A percentile compares a stretch with the other conserved stretches of the same genome.
phyloP scores from a whole-genome alignment of 225 moss, liverwort and hornwort genomes.

The Pleurozium schreberi region DNA sequence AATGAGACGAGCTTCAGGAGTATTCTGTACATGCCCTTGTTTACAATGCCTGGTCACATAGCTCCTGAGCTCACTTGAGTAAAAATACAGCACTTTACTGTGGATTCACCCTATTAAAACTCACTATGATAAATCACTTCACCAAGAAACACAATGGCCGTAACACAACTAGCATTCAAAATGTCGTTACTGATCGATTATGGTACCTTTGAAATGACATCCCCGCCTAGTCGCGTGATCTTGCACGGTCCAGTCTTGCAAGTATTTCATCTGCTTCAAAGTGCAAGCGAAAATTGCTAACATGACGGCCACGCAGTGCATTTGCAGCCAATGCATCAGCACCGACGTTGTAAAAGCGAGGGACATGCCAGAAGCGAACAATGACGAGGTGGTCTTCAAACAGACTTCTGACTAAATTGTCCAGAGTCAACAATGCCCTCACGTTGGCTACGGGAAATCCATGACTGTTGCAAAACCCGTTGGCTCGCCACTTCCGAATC shows the following conservation, averaged over 20 bases:
- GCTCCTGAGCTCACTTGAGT: neutral
- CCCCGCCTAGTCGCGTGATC: neutral
- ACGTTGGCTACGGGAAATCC: neutral
- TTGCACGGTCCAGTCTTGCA: neutral
- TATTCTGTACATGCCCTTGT: neutral
- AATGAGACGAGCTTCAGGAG: neutral
- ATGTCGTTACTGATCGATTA: neutral
- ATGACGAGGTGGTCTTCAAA: neutral
- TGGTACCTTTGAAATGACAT: neutral
- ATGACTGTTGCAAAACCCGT: neutral
- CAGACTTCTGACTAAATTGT: neutral
- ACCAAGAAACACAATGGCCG: neutral
- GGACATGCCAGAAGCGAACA: neutral
- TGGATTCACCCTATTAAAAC: neutral
- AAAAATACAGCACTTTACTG: neutral
- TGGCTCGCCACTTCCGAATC: neutral
- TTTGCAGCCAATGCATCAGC: neutral
- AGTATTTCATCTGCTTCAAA: neutral
- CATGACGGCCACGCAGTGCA: neutral
- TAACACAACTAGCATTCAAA: neutral
- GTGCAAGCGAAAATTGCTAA: neutral
- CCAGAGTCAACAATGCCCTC: neutral
- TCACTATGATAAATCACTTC: neutral
- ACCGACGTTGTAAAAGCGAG: neutral
- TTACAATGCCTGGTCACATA: neutral